phyloP scores from a whole-genome alignment of 2,329 filamentous ascomycete species.

The Venturia pyrina region DNA sequence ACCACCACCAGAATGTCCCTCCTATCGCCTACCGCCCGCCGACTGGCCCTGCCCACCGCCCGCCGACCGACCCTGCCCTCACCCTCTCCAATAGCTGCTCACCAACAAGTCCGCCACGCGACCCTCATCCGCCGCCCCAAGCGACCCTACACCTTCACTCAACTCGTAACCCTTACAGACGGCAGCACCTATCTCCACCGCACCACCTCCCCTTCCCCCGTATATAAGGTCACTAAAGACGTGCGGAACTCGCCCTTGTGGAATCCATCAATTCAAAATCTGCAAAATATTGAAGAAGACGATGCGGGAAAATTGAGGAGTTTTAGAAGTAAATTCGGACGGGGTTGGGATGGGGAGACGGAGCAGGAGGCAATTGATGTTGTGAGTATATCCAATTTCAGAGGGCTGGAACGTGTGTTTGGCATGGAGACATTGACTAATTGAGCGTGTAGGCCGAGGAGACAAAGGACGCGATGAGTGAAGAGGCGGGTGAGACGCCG shows the following conservation, averaged over 20 bases:
- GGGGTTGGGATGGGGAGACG: slow-evolving; percentile 61
- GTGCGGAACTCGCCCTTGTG: slow-evolving; percentile 81
- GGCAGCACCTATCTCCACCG: slow-evolving; percentile 74
- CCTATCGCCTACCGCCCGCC: background rate
- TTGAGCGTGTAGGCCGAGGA: background rate
- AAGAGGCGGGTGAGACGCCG: background rate
- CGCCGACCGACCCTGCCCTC: background rate
- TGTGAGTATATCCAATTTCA: background rate
- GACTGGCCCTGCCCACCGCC: background rate
- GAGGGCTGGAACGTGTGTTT: background rate
- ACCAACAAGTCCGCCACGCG: slow-evolving; percentile 55
- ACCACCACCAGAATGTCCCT: background rate
- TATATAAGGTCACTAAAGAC: slow-evolving; percentile 64
- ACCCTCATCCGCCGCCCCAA: slow-evolving; percentile 81
- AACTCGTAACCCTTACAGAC: slow-evolving; percentile 85
- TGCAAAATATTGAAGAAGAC: slow-evolving; percentile 86
- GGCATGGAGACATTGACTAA: background rate
- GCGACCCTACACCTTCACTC: slow-evolving; percentile 93
- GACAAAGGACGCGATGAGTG: background rate
- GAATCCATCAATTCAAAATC: slow-evolving; percentile 74
- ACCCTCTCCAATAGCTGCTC: slow-evolving; percentile 10
- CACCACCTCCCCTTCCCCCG: slow-evolving; percentile 59
- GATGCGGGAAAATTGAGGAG: slow-evolving; percentile 83
- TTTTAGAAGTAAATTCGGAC: slow-evolving; percentile 77
- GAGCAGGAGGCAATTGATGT: slow-evolving; percentile 14